Percentiles rank a stretch among this genome's conserved stretches.
Evolutionary conservation across 495 filamentous ascomycete genomes (phyloP).

Genomic region (Bacidia rubella): DNA sequence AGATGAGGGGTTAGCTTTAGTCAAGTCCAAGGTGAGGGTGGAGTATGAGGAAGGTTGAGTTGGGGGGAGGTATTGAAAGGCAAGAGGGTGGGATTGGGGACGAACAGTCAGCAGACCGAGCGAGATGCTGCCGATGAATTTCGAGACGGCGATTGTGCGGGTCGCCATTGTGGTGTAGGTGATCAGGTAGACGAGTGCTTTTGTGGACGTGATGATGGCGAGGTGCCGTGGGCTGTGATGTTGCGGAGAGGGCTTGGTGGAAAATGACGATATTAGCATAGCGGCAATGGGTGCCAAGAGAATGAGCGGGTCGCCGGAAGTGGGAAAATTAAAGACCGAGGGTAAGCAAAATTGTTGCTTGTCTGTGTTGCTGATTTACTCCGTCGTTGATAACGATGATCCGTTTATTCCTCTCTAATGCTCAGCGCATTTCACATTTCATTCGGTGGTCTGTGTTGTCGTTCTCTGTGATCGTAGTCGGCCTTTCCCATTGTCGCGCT

Average conservation of each 20-base stretch:
- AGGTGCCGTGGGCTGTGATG: not conserved
- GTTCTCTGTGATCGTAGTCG: too few relatives aligned
- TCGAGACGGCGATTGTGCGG: conserved; percentile 46
- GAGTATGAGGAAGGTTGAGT: not conserved
- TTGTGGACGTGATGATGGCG: not conserved
- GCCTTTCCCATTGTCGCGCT: too few relatives aligned
- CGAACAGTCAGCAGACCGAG: conserved; percentile 76
- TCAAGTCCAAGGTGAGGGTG: not conserved
- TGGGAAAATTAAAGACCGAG: not conserved
- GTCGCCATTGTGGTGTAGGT: not conserved
- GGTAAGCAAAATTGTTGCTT: not conserved
- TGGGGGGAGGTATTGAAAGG: conserved; percentile 1
- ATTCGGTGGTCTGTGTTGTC: too few relatives aligned
- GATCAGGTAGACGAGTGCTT: not conserved
- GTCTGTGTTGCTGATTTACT: not conserved
- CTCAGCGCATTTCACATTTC: too few relatives aligned
- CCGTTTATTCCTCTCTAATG: too few relatives aligned
- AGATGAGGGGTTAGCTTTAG: not conserved
- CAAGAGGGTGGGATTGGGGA: conserved; percentile 10
- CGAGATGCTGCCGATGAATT: conserved; percentile 81
- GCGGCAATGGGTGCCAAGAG: not conserved
- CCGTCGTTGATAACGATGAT: not conserved
- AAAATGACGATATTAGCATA: not conserved
- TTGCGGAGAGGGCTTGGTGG: not conserved
- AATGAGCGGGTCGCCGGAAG: not conserved